These are phyloP conservation scores for Hypoxylon intermedium DNA, from an alignment of 495 filamentous ascomycete species.

Conservation along the genomic window DNA sequence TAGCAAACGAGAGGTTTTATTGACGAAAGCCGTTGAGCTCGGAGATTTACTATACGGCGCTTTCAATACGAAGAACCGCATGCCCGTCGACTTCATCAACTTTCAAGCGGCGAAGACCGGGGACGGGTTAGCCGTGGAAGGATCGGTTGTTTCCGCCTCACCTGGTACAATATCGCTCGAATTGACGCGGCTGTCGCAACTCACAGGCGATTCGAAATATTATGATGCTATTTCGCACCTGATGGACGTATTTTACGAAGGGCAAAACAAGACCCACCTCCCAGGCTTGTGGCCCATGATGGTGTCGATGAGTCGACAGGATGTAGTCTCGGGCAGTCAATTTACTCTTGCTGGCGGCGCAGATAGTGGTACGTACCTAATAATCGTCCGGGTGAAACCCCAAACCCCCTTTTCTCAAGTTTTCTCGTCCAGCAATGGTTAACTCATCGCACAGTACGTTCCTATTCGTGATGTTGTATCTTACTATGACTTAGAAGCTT, in stretches of 20 bases:
- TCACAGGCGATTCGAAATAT: constrained; percentile 86
- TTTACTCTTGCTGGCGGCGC: constrained; percentile 79
- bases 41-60: constrained; percentile 82
- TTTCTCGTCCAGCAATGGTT: not conserved
- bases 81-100: constrained; percentile 71
- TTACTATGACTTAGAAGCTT: not conserved
- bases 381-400: not conserved
- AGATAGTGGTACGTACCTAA: constrained; percentile 64
- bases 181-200: constrained; percentile 83
- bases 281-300: constrained; percentile 85
- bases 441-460: constrained; percentile 4
- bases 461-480: not conserved
- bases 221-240: constrained; percentile 88
- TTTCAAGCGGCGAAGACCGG: constrained; percentile 57
- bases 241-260: constrained; percentile 74
- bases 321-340: constrained; percentile 44
- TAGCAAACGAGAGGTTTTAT: constrained; percentile 70
- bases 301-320: constrained; percentile 64
- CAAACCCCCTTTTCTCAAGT: not conserved
- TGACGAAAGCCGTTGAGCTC: constrained; percentile 82
- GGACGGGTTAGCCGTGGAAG: constrained; percentile 43
- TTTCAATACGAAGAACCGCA: constrained; percentile 88
- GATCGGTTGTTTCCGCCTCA: constrained; percentile 44
- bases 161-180: constrained; percentile 74
- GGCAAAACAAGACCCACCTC: constrained; percentile 70